Evolutionary conservation across 352 stramenopile genomes (phyloP).

Genomic region (Blastocystis sp.): DNA sequence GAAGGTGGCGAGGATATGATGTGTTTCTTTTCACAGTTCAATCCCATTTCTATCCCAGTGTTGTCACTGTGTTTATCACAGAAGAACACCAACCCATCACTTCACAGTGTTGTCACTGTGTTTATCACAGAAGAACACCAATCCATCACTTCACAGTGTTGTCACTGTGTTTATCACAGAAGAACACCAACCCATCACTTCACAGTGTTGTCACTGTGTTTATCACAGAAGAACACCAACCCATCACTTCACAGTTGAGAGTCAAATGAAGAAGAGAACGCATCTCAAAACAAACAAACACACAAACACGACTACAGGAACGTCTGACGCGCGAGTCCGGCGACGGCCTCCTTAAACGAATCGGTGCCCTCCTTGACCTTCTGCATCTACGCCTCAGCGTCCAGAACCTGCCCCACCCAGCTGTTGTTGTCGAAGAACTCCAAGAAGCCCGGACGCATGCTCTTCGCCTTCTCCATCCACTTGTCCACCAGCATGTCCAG

Average conservation of each 20-base stretch:
- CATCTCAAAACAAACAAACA: not conserved
- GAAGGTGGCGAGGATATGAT: conserved; percentile 25
- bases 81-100: too few species aligned
- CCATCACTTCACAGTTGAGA: too few species aligned
- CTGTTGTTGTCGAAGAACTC: conserved; percentile 60
- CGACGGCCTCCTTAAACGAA: conserved; percentile 72
- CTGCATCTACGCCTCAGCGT: not conserved
- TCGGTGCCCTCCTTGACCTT: conserved; percentile 79
- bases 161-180: too few species aligned
- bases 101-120: too few species aligned
- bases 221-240: too few species aligned
- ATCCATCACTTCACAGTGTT: too few species aligned
- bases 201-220: too few species aligned
- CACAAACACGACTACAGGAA: conserved; percentile 49
- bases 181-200: too few species aligned
- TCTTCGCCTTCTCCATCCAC: conserved; percentile 69
- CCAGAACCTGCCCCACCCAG: not conserved
- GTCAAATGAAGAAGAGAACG: not conserved
- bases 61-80: too few species aligned
- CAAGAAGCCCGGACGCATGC: conserved; percentile 59
- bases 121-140: too few species aligned
- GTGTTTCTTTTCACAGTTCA: conserved; percentile 25
- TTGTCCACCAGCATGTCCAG: conserved; percentile 83
- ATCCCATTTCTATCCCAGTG: not conserved
- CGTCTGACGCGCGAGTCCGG: conserved; percentile 42